These are phyloP conservation scores for Fusarium verticillioides DNA, from an alignment of 2,329 filamentous ascomycete species.

Conservation along the genomic window DNA sequence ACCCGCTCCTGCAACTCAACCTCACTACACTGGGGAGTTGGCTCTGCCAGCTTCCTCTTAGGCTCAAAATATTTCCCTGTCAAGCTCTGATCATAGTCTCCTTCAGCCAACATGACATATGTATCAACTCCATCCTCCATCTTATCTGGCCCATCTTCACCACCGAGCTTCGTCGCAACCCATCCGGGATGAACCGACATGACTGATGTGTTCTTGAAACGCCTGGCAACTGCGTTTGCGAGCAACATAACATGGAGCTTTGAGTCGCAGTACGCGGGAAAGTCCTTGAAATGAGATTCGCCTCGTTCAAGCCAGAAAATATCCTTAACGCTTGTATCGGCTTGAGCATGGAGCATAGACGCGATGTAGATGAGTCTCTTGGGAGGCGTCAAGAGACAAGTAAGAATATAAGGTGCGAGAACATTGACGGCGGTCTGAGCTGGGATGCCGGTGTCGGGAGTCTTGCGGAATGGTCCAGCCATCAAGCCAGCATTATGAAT, in stretches of 20 bases:
- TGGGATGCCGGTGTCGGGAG: constrained; percentile 29
- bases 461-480: constrained; percentile 30
- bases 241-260: constrained; percentile 38
- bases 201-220: constrained; percentile 25
- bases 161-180: constrained; percentile 36
- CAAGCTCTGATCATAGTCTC: constrained; percentile 31
- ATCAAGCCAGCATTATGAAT: constrained; percentile 35
- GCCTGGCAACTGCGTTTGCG: constrained; percentile 31
- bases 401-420: constrained; percentile 37
- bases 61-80: constrained; percentile 36
- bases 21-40: background rate
- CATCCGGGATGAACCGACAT: constrained; percentile 35
- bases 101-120: constrained; percentile 35
- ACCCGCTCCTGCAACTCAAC: constrained; percentile 24
- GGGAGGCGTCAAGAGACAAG: constrained; percentile 29
- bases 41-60: constrained; percentile 17
- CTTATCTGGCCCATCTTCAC: constrained; percentile 17
- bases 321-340: constrained; percentile 15
- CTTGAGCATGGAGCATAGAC: constrained; percentile 28
- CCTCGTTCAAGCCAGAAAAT: constrained; percentile 34
- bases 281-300: constrained; percentile 27
- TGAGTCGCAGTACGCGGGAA: constrained; percentile 30
- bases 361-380: constrained; percentile 30
- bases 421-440: constrained; percentile 34
- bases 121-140: constrained; percentile 34